A percentile compares a stretch with the other conserved stretches of the same genome.
These are phyloP conservation scores for Ceratocystis cacaofunesta DNA, from an alignment of 2,329 filamentous ascomycete species.

Conservation along the genomic window DNA sequence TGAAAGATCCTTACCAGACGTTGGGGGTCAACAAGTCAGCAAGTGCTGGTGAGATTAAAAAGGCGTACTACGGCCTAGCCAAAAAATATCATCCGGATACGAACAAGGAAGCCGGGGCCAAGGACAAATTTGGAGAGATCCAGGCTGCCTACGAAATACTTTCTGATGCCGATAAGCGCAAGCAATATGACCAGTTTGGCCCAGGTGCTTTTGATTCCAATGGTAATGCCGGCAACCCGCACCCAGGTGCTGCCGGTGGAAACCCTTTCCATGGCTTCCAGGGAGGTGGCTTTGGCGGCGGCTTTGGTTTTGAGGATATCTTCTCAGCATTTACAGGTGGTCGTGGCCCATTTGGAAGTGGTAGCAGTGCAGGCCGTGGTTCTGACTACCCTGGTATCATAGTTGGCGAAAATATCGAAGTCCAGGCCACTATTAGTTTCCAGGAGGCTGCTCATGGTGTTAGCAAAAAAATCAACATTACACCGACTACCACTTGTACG, in stretches of 20 bases:
- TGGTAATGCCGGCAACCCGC: conserved; percentile 33
- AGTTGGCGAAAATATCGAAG: conserved; percentile 92
- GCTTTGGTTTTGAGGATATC: conserved; percentile 92
- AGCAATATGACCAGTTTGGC: conserved; percentile 83
- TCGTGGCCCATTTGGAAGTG: conserved; percentile 40
- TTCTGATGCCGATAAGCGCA: conserved; percentile 82
- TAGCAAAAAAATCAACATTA: conserved; percentile 74
- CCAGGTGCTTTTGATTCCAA: conserved; percentile 73
- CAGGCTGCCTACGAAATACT: conserved; percentile 89
- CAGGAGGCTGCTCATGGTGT: conserved; percentile 91
- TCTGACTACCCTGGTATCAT: conserved; percentile 66
- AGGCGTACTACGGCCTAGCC: conserved; percentile 91
- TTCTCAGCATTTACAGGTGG: conserved; percentile 69
- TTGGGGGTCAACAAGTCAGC: conserved; percentile 74
- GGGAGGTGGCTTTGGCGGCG: conserved; percentile 54
- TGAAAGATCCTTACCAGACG: conserved; percentile 71
- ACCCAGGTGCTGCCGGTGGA: conserved; percentile 35
- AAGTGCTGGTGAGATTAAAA: conserved; percentile 83
- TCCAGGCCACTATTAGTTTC: conserved; percentile 84
- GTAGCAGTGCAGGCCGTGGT: conserved; percentile 38
- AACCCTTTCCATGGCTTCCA: conserved; percentile 48
- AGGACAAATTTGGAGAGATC: conserved; percentile 86
- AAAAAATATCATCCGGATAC: conserved; percentile 98
- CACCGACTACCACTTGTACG: conserved; percentile 64
- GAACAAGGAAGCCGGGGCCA: conserved; percentile 86